Conservation (phyloP, 2,329 filamentous ascomycete genomes). For the Diaporthe capsici region DNA sequence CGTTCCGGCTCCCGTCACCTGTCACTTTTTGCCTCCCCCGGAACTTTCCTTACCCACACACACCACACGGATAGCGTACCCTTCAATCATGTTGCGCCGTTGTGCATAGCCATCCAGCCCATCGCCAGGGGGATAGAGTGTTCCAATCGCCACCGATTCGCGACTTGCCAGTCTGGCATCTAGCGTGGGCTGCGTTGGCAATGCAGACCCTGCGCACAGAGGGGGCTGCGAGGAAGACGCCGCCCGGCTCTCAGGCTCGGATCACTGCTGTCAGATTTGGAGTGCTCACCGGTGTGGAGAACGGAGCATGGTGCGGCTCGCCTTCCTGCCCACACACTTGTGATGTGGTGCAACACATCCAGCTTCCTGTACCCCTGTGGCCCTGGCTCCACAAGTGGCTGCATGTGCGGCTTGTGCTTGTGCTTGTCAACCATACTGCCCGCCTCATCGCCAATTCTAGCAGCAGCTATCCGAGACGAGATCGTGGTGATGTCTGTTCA, state of each 20-base stretch:
- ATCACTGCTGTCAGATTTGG: background rate
- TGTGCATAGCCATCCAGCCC: conserved; percentile 3
- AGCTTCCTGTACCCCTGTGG: background rate
- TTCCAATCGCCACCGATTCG: conserved; percentile 14
- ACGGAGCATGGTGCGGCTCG: conserved; percentile 28
- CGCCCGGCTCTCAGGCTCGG: background rate
- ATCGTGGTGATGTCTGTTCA: conserved; percentile 23
- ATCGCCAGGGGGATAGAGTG: conserved; percentile 5
- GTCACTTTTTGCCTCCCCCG: conserved; percentile 1
- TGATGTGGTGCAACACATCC: conserved; percentile 27
- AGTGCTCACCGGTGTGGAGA: conserved; percentile 39
- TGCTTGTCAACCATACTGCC: conserved; percentile 29
- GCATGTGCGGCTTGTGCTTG: conserved; percentile 34
- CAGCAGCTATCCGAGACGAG: conserved; percentile 33
- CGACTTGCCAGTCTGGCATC: conserved; percentile 7
- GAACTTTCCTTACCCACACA: conserved; percentile 6
- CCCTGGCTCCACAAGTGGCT: conserved; percentile 28
- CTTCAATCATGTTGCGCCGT: conserved; percentile 7
- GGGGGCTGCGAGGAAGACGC: background rate
- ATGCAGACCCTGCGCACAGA: background rate
- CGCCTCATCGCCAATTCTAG: conserved; percentile 34
- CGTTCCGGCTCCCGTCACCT: conserved; percentile 29
- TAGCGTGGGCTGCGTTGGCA: conserved; percentile 12
- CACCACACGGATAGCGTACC: conserved; percentile 11
- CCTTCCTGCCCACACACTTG: conserved; percentile 22